These are phyloP conservation scores for Orychophragmus violaceus DNA, from an alignment of 345 rosid species.

Conservation along the genomic window DNA sequence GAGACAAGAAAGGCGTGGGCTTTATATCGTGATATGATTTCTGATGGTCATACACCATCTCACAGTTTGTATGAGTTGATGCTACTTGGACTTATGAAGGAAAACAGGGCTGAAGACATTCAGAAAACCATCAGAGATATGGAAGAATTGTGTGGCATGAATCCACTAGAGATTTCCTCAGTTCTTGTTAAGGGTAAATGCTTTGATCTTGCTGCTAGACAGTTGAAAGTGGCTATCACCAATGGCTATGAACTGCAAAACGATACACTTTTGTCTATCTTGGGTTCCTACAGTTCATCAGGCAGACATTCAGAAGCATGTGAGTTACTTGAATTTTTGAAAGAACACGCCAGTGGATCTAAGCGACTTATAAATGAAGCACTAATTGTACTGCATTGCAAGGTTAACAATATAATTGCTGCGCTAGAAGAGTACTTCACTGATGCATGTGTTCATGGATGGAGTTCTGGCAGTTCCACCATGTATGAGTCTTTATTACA, in stretches of 20 bases:
- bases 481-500: conserved; percentile 70
- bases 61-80: conserved; percentile 47
- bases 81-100: conserved; percentile 48
- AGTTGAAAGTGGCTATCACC: conserved; percentile 56
- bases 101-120: conserved; percentile 51
- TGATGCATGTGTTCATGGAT: conserved; percentile 39
- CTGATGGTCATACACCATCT: conserved; percentile 54
- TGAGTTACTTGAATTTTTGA: conserved; percentile 71
- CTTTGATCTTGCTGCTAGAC: conserved; percentile 69
- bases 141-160: conserved; percentile 59
- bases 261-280: conserved; percentile 57
- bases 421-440: conserved; percentile 61
- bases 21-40: conserved; percentile 63
- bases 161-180: conserved; percentile 53
- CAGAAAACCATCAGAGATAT: conserved; percentile 61
- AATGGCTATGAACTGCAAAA: conserved; percentile 46
- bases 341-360: conserved; percentile 44
- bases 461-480: conserved; percentile 39
- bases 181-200: conserved; percentile 81
- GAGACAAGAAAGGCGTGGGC: conserved; percentile 53
- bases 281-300: conserved; percentile 71
- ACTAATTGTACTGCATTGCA: conserved; percentile 64
- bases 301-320: conserved; percentile 71
- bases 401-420: conserved; percentile 50
- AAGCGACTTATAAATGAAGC: conserved; percentile 58